Conservation (phyloP, 2,329 filamentous ascomycete species). For the Pseudogymnoascus sp. region DNA sequence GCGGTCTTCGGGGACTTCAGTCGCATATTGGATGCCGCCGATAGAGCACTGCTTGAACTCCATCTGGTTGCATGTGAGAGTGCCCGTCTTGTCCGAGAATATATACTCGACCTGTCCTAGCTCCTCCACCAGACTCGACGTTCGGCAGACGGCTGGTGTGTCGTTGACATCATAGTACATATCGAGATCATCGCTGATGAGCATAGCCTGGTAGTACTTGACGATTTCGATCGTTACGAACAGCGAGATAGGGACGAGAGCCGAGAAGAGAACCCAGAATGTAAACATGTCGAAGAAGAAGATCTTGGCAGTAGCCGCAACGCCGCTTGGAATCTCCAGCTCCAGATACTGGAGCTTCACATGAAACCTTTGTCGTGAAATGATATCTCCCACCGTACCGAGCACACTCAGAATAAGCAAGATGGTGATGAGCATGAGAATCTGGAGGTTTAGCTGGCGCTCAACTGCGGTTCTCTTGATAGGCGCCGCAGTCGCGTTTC, state of each 20-base stretch:
- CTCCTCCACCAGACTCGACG: slow-evolving; percentile 93
- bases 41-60: slow-evolving; percentile 96
- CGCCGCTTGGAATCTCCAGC: slow-evolving; percentile 51
- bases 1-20: slow-evolving; percentile 84
- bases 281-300: slow-evolving; percentile 95
- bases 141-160: slow-evolving; percentile 90
- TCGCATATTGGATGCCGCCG: slow-evolving; percentile 85
- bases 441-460: slow-evolving; percentile 84
- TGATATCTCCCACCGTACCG: slow-evolving; percentile 83
- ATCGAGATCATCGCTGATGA: slow-evolving; percentile 95
- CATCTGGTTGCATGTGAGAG: slow-evolving; percentile 97
- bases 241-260: slow-evolving; percentile 90
- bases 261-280: slow-evolving; percentile 97
- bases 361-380: slow-evolving; percentile 59
- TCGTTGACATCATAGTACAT: slow-evolving; percentile 97
- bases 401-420: slow-evolving; percentile 78
- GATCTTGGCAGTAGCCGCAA: slow-evolving; percentile 53
- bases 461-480: slow-evolving; percentile 98
- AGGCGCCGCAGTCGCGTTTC: slow-evolving; percentile 91
- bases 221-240: slow-evolving; percentile 97
- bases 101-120: slow-evolving; percentile 97
- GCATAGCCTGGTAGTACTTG: slow-evolving; percentile 95
- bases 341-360: slow-evolving; percentile 63
- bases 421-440: slow-evolving; percentile 80
- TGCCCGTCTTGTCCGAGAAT: slow-evolving; percentile 97